Conservation (phyloP, 306 rosid species). For the Lablab purpureus region DNA sequence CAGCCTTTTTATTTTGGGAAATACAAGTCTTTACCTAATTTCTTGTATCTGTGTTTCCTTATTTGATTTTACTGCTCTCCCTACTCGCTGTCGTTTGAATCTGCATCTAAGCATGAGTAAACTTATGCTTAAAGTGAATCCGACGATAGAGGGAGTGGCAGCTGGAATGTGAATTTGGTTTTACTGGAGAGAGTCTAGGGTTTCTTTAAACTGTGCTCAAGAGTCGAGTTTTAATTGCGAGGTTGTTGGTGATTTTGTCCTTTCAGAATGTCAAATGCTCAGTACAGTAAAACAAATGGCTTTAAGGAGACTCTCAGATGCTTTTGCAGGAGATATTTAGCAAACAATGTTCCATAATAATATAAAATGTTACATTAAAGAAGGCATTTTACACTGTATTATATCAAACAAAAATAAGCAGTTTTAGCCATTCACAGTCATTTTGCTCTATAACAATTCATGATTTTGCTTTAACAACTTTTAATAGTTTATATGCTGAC, state of each 20-base stretch:
- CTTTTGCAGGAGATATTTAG: constrained; percentile 4
- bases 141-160: constrained; percentile 9
- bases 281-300: constrained; percentile 6
- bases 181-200: constrained; percentile 46
- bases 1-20: constrained; percentile 26
- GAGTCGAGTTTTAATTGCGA: constrained; percentile 5
- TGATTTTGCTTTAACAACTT: neutral
- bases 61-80: neutral
- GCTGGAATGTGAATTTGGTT: constrained; percentile 21
- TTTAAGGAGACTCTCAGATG: neutral
- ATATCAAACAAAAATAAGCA: neutral
- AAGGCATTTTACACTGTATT: neutral
- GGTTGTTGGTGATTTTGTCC: constrained; percentile 8
- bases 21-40: neutral
- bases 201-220: constrained; percentile 32
- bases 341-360: neutral
- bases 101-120: neutral
- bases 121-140: neutral
- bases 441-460: neutral
- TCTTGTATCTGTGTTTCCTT: constrained; percentile 16
- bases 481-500: neutral
- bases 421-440: neutral
- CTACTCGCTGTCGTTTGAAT: neutral
- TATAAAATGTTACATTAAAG: neutral
- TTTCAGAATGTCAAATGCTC: neutral